These are phyloP conservation scores for Coffea humblotiana DNA, from an alignment of 305 asterid species.

Conservation along the genomic window DNA sequence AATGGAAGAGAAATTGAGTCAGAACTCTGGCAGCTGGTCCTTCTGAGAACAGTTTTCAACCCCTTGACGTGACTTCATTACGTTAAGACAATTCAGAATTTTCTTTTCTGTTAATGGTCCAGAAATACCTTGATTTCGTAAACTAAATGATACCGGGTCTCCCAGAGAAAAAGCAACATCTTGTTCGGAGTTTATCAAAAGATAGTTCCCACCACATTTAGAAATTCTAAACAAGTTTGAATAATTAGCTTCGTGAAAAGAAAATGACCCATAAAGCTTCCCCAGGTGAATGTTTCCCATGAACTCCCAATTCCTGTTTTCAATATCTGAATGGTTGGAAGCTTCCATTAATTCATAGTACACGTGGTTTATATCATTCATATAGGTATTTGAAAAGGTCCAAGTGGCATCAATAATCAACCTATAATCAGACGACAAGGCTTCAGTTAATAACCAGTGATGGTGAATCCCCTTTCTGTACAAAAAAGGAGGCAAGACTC, in stretches of 20 bases:
- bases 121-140: slow-evolving; percentile 31
- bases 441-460: slow-evolving; percentile 79
- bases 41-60: slow-evolving; percentile 37
- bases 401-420: slow-evolving; percentile 75
- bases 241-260: slow-evolving; percentile 53
- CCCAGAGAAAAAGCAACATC: slow-evolving; percentile 50
- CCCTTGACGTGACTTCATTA: slow-evolving; percentile 36
- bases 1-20: slow-evolving; percentile 46
- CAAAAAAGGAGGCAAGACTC: slow-evolving; percentile 83
- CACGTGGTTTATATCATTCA: slow-evolving; percentile 36
- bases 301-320: slow-evolving; percentile 53
- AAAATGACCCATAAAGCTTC: slow-evolving; percentile 71
- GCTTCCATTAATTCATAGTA: slow-evolving; percentile 16
- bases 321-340: slow-evolving; percentile 28
- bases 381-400: slow-evolving; percentile 59
- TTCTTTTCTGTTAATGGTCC: slow-evolving; percentile 31
- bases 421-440: slow-evolving; percentile 71
- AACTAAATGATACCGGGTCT: slow-evolving; percentile 3
- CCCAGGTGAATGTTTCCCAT: slow-evolving; percentile 65
- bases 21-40: slow-evolving; percentile 28
- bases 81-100: slow-evolving; percentile 47
- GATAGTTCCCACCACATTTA: slow-evolving; percentile 45
- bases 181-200: slow-evolving; percentile 45
- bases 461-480: slow-evolving; percentile 72
- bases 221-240: slow-evolving; percentile 51